Evolutionary conservation across 208 protist genomes (phyloP), one percentile per base, ranked within the genome.

Genomic region (Acanthamoeba castellanii): DNA sequence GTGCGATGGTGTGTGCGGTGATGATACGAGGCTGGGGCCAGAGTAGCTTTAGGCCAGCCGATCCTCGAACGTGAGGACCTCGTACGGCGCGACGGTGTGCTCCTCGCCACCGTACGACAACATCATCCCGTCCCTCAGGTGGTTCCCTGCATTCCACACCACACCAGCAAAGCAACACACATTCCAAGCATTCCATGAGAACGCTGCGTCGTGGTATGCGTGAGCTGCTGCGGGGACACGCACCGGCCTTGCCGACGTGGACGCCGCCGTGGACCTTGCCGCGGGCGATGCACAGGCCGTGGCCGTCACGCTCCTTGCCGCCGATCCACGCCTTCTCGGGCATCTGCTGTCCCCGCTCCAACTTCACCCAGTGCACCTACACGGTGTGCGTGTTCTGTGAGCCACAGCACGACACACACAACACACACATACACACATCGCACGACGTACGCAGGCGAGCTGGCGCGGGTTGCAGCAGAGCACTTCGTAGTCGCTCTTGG

Each of bases 401-500:
- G 52, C 52, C 52, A 20, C 52, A 14, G 16, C 52, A 57, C 22
- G 57, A 13, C 52, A 57, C 22, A 61, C 52, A 57, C 52, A 22
- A 3, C 9, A 20, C 52, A 57, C 52, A 22, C 42, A 47, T n/a
- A n/a, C n/a, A n/a, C n/a, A n/a, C n/a, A n/a, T n/a, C n/a, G n/a
- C 42, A 47, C 42, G 42, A 47, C 70, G 70, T 81, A 81, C 70
- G 22, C 70, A 50, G 45, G 81, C 22, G 47, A 64, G 50, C 45
- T 88, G 22, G 8, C 52, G 42, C 14, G 81, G 37, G 81, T 88
- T 88, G 50, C 18, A n/a, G 81, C 81, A 88, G 81, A 66, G 52
- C 27, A 88, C 81, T 20, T 88, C 81, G 81, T 88, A 88, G 47
- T 88, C 81, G 81, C 59, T 88, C 34, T 47, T 81, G 81, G n/a